Evolutionary conservation across 1,139 yeast genomes (phyloP), one percentile per base, ranked within the genome.

Genomic region (Geotrichum klebahnii): DNA sequence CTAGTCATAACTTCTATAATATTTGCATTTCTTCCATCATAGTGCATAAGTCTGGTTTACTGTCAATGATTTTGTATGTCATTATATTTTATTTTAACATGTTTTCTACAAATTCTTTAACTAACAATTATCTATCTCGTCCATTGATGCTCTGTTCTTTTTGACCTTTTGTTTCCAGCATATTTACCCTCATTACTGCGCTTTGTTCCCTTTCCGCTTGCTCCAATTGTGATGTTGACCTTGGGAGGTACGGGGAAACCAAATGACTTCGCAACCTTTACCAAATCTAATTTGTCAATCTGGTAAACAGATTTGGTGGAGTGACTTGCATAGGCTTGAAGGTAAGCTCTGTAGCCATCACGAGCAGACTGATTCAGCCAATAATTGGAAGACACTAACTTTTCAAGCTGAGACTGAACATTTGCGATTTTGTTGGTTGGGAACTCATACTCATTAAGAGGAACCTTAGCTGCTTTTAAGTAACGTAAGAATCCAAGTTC

Each of bases 181-280:
- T 50, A 46, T 16, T 34, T 33, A 16, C 31, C 44, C 3, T 31
- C 37, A n/a, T 37, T 26, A 32, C 24, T 32, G 35, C 54, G 47
- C 33, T 45, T 48, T 29, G 17, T 31, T 10, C 54, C 54, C 44
- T 51, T 81, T 17, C 94, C 94, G 66, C 95, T 85, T 44, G 96
- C 87, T 16, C 97, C 98, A 59, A 92, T 88, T 32, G 96, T 84
- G 56, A 92, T 90, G 66, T 92, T 92, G 50, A 92, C 98, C 73
- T 89, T 89, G 58, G 99, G 99, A 41, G 98, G 97, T 20, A 87
- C 84, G 45, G 84, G 83, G 71, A 94, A 92, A 5, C 99, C 99
- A 68, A 86, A 92, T 12, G 95, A 84, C 68, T 84, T 86, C 54
- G 97, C 98, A 32, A 92, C 97, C 73, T 90, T 92, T 37, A 84